Evolutionary conservation across 192 early-diverging fungal genomes (phyloP).

Genomic region (Cetraspora pellucida): DNA sequence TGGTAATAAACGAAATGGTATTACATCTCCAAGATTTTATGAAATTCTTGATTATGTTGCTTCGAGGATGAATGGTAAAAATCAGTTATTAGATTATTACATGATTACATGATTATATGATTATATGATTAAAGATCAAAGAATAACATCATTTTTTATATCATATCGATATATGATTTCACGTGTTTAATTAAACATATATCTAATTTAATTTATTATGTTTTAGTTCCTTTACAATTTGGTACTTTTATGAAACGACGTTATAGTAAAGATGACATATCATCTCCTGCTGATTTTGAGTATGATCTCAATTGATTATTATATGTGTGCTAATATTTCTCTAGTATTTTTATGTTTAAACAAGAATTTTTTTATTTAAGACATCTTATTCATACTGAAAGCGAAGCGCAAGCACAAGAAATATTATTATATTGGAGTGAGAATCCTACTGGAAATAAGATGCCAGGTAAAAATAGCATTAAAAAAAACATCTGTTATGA

Average conservation of each 20-base stretch:
- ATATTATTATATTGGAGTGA: constrained; percentile 44
- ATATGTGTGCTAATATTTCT: not conserved
- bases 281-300: constrained; percentile 16
- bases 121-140: not conserved
- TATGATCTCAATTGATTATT: not conserved
- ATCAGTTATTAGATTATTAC: not conserved
- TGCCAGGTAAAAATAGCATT: constrained; percentile 53
- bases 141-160: not conserved
- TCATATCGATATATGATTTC: not conserved
- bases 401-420: constrained; percentile 40
- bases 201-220: not conserved
- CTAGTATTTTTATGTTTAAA: not conserved
- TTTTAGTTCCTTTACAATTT: constrained; percentile 34
- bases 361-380: not conserved
- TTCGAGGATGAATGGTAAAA: constrained; percentile 23
- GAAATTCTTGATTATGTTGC: constrained; percentile 36
- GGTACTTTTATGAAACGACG: constrained; percentile 33
- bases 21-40: constrained; percentile 30
- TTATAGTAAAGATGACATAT: constrained; percentile 28
- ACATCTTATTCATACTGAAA: constrained; percentile 49
- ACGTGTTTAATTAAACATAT: not conserved
- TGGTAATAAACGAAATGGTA: constrained; percentile 2
- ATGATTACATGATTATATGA: too few species aligned
- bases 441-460: constrained; percentile 41
- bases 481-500: too few species aligned